phyloP scores from a whole-genome alignment of 306 rosid genomes.

The Quercus aquifolioides region DNA sequence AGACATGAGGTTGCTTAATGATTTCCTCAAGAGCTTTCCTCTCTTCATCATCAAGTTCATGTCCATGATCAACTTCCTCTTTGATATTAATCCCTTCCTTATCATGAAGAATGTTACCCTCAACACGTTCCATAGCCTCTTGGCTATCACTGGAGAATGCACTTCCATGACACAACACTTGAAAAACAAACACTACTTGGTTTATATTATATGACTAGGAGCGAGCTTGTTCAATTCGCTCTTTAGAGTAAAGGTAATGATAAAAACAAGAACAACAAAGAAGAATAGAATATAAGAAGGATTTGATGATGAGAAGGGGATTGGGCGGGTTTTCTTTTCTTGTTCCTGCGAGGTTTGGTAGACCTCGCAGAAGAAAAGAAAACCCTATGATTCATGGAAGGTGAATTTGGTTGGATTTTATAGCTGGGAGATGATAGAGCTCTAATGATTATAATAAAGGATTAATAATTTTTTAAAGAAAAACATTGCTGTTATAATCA shows the following conservation, averaged over 20 bases:
- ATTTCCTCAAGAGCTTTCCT: conserved; percentile 44
- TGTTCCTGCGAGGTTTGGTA: conserved; percentile 31
- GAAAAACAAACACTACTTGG: not conserved
- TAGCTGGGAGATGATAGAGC: conserved; percentile 14
- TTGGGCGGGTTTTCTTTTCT: conserved; percentile 38
- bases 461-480: not conserved
- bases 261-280: not conserved
- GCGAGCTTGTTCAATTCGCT: not conserved
- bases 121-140: conserved; percentile 47
- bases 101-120: conserved; percentile 49
- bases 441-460: not conserved
- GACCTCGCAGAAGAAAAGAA: conserved; percentile 48
- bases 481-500: not conserved
- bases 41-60: conserved; percentile 52
- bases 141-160: conserved; percentile 23
- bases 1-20: conserved; percentile 40
- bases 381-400: conserved; percentile 28
- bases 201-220: not conserved
- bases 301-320: not conserved
- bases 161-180: conserved; percentile 17
- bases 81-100: conserved; percentile 47
- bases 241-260: not conserved
- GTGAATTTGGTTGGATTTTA: conserved; percentile 30
- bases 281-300: not conserved
- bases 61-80: conserved; percentile 53